A percentile compares a stretch with the other conserved stretches of the same genome.
Evolutionary conservation across 164 flowering plant species (phyloP).

Genomic region (Liriodendron chinense): DNA sequence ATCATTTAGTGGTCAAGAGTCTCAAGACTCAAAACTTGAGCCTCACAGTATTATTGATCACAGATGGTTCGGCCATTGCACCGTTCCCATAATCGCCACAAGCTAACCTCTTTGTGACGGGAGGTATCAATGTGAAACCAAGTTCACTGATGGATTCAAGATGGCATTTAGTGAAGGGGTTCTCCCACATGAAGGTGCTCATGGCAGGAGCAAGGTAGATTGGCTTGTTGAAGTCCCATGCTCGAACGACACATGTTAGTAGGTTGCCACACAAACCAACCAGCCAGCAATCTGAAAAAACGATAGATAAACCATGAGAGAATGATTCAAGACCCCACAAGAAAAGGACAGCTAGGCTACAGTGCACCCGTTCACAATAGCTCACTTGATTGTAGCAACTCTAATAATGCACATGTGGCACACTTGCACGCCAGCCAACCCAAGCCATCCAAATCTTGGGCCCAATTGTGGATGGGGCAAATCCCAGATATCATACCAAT

Average conservation of each 20-base stretch:
- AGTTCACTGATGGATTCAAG: slow-evolving; percentile 61
- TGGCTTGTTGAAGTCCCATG: slow-evolving; percentile 90
- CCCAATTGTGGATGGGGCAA: not conserved
- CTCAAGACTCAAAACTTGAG: not conserved
- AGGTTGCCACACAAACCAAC: slow-evolving; percentile 90
- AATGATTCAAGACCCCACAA: not conserved
- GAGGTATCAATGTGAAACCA: slow-evolving; percentile 75
- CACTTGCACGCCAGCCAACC: not conserved
- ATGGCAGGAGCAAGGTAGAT: slow-evolving; percentile 90
- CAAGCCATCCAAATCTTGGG: not conserved
- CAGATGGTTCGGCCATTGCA: slow-evolving; percentile 90
- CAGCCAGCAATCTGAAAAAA: slow-evolving; percentile 64
- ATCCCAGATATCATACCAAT: not conserved
- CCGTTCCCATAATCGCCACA: slow-evolving; percentile 92
- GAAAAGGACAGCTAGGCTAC: not conserved
- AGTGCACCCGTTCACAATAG: not conserved
- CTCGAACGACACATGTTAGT: slow-evolving; percentile 80
- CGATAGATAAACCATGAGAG: not conserved
- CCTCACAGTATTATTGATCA: slow-evolving; percentile 66
- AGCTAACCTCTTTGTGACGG: slow-evolving; percentile 71
- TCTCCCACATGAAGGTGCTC: slow-evolving; percentile 95
- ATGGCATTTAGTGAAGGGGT: slow-evolving; percentile 80
- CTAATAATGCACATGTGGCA: not conserved
- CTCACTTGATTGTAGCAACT: not conserved
- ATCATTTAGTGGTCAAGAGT: not conserved